Base-by-base conservation (phyloP, 2,329 filamentous ascomycete genomes). In the Coniochaeta prunicola region DNA sequence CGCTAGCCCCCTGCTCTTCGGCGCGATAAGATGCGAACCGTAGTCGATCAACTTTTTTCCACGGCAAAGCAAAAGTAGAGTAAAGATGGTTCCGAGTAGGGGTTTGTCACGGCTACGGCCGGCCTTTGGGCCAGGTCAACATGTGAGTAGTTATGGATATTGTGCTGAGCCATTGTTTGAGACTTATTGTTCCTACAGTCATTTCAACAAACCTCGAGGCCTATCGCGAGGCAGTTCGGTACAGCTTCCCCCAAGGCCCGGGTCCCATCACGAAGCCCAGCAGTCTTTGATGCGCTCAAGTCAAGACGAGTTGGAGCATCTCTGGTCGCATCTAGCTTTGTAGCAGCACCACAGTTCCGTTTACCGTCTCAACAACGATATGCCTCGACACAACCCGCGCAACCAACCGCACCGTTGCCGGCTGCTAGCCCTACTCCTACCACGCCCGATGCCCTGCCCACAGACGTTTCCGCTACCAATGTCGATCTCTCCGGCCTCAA, bases 401-500 rank as follows among this genome's bases (percentile, higher is more conserved):
- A 61, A n/a, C 53, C 28, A 34, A 31, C 53, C n/a, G 53, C 53
- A 6, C 53, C 28, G 36, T 24, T 31, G 24, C 53, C 30, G 10
- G 30, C 53, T 33, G 38, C 58, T 28, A 26, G 61, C 13, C 26
- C 60, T 5, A 48, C 60, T 28, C 31, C 59, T 31, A 31, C 62
- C 31, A 28, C 59, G 15, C 58, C 59, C 31, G 50, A 64, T 13
- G 50, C 58, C 38, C 24, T 59, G 40, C 54, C 60, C 45, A 55
- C 60, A 19, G 62, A 45, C 30, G 58, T 57, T 57, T 38, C 59
- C 65, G 48, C 61, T 64, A 56, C 67, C n/a, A 65, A 69, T 9
- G 54, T 64, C 53, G 64, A 69, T 36, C 55, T 74, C 30, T 69
- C 74, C 56, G 70, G 72, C 55, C 68, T 72, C 59, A 74, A 79